phyloP scores from a whole-genome alignment of 2,329 filamentous ascomycete species.

The Aspergillus sp. region DNA sequence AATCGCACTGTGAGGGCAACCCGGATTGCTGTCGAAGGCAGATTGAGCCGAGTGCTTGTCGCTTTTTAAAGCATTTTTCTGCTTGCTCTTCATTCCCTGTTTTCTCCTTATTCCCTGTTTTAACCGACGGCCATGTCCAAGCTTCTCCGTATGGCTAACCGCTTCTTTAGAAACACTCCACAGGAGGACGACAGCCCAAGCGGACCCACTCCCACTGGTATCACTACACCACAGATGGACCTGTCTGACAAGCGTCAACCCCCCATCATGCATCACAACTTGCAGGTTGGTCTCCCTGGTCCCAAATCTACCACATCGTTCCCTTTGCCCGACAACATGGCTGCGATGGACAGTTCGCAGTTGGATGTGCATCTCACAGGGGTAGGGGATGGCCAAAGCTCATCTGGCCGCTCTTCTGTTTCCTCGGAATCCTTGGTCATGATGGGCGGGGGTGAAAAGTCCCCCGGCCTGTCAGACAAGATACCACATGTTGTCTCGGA shows the following conservation, averaged over 20 bases:
- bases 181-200: constrained; percentile 53
- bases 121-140: background rate
- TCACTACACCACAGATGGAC: constrained; percentile 89
- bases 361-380: constrained; percentile 17
- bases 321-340: constrained; percentile 26
- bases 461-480: constrained; percentile 19
- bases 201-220: constrained; percentile 79
- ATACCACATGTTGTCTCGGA: constrained; percentile 16
- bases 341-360: constrained; percentile 17
- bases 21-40: too few species aligned
- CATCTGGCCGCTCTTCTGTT: constrained; percentile 17
- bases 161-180: constrained; percentile 16
- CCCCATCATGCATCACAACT: constrained; percentile 90
- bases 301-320: constrained; percentile 49
- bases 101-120: background rate
- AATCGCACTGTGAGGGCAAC: too few species aligned
- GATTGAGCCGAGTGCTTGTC: too few species aligned
- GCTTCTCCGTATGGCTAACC: constrained; percentile 19
- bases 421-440: constrained; percentile 37
- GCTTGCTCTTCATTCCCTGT: background rate
- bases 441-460: constrained; percentile 31
- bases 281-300: constrained; percentile 96
- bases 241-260: constrained; percentile 89
- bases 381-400: constrained; percentile 17
- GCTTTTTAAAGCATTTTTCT: too few species aligned